phyloP scores from a whole-genome alignment of 2,329 filamentous ascomycete species.

The Fusarium algeriense region DNA sequence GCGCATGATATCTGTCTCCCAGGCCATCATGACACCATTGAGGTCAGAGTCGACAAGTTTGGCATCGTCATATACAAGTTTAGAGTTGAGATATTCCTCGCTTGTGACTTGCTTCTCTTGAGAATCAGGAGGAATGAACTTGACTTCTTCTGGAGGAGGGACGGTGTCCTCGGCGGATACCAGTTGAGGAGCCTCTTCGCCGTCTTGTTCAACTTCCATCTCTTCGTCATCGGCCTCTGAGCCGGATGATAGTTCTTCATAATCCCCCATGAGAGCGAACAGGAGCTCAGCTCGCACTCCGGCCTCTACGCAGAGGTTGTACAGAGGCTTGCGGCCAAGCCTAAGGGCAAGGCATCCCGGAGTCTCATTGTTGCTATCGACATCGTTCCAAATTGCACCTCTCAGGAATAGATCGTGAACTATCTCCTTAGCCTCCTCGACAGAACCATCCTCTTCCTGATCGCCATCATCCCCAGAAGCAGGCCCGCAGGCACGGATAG shows the following conservation, averaged over 20 bases:
- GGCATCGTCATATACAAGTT: conserved; percentile 72
- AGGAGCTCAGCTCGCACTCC: conserved; percentile 92
- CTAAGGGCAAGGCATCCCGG: conserved; percentile 86
- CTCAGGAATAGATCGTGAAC: conserved; percentile 83
- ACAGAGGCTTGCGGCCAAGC: conserved; percentile 77
- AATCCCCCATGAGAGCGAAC: conserved; percentile 83
- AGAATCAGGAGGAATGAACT: conserved; percentile 53
- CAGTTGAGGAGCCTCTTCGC: conserved; percentile 52
- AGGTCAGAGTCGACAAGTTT: conserved; percentile 79
- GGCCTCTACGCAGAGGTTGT: conserved; percentile 87
- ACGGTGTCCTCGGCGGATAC: conserved; percentile 47
- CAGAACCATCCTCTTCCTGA: conserved; percentile 55
- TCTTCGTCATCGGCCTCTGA: conserved; percentile 64
- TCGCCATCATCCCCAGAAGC: conserved; percentile 48
- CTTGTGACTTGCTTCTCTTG: conserved; percentile 67
- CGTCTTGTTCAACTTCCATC: conserved; percentile 60
- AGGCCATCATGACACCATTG: conserved; percentile 95
- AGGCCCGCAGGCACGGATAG: conserved; percentile 79
- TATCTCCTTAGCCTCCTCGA: conserved; percentile 74
- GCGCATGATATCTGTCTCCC: conserved; percentile 90
- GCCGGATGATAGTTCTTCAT: conserved; percentile 76
- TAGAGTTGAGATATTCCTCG: conserved; percentile 75
- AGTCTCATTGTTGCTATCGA: conserved; percentile 88
- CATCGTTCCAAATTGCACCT: conserved; percentile 97
- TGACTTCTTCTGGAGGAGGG: conserved; percentile 48